Evolutionary conservation across 2,329 filamentous ascomycete species (phyloP), one percentile per base, ranked within the genome.

Genomic region (Penicillium freii): DNA sequence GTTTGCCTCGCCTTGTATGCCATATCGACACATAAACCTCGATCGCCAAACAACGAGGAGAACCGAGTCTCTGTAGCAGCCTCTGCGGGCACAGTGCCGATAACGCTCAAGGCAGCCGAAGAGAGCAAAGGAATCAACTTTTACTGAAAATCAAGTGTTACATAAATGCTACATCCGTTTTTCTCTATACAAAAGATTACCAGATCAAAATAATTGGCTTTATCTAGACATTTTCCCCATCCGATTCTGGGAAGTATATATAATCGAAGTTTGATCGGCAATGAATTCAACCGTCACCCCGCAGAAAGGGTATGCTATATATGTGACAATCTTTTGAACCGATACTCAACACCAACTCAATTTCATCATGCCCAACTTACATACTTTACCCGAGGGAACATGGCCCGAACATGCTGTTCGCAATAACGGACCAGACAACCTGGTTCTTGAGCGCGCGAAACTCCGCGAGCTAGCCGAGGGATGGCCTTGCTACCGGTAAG

Each of bases 401-500:
- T 57, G 73, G 31, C 77, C 79, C 38, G 60, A 68, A 39, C 54
- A 71, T 9, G 77, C 75, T 2, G 67, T 80, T 40, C 76, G 79
- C 50, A 81, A 81, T 63, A 81, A 81, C 60, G 79, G 79, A 0
- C 77, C 78, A 0, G 73, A 77, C 42, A 64, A 75, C 40, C 68
- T 81, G 0, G 75, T 72, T 0, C 57, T 81, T 0, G 79, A 81
- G 59, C 69, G 80, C 5, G 75, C 73, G 42, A 81, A 81, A 62
- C 70, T 81, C 5, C 71, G 79, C 27, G 80, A 81, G 56, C 67
- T 81, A 15, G 78, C 78, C 2, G 79, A 81, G 64, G 79, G 79
- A 2, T 81, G 79, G 79, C 78, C 79, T 9, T 76, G 72, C 31
- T 81, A 81, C 59, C 72, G 76, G 75, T 76, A 62, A 34, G 60